These are phyloP conservation scores for Brassica cretica DNA, from an alignment of 345 rosid species.

Conservation along the genomic window DNA sequence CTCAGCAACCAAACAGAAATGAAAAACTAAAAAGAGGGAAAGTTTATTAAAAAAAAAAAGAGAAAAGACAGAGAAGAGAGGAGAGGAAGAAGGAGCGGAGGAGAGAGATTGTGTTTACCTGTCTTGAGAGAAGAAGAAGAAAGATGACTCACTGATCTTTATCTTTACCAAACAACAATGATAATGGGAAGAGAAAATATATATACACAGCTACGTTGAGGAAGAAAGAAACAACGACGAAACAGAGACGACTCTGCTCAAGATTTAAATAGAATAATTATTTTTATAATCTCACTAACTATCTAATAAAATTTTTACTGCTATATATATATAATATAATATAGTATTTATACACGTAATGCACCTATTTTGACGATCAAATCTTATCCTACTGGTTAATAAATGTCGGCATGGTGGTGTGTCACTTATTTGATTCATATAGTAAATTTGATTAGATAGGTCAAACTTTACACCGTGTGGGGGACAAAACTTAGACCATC, in stretches of 20 bases:
- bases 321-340: neutral
- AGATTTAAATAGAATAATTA: conserved; percentile 14
- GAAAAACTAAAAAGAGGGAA: neutral
- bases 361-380: conserved; percentile 11
- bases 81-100: conserved; percentile 28
- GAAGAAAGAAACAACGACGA: conserved; percentile 30
- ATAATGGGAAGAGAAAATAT: neutral
- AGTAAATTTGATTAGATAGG: neutral
- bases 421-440: conserved; percentile 17
- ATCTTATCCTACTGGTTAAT: neutral
- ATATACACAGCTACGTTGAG: conserved; percentile 19
- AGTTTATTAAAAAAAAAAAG: neutral
- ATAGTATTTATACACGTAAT: neutral
- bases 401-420: conserved; percentile 33
- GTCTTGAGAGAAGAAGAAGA: conserved; percentile 28
- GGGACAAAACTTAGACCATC: too few species aligned
- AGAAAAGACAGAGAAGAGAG: conserved; percentile 14
- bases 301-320: neutral
- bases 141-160: conserved; percentile 29
- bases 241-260: conserved; percentile 21
- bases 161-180: neutral
- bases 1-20: conserved; percentile 32
- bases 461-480: conserved; percentile 33
- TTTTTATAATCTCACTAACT: neutral
- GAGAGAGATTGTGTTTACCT: conserved; percentile 38